Evolutionary conservation across 176 grass and related monocot genomes (phyloP), one percentile per base, ranked within the genome.

Genomic region (Avena sativa): DNA sequence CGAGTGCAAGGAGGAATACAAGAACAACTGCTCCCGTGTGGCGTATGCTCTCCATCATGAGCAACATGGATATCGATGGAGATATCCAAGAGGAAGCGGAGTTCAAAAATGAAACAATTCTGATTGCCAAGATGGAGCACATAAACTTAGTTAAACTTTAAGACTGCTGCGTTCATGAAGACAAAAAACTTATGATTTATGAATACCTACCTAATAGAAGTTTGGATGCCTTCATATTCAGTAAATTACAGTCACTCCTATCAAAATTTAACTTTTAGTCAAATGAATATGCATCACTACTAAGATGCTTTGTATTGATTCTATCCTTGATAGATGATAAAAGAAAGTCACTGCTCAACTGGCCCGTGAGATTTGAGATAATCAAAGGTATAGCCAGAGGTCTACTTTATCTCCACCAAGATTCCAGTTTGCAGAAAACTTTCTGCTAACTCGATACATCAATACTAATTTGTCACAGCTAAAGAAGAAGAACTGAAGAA

Each of bases 391-490:
- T 93, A 53, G 89, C 89, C 59, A 73, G 87, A 83, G 91, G 89
- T 1, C 68, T 95, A 83, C 20, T 88, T 49, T 95, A 93, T 66
- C 86, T 95, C 17, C 94, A 93, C 77, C 89, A 89, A 69, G 91
- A 95, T 76, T 93, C 89, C 70, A 80, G 83, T 14, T 56, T 92
- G 25, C 32, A 34, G 32, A 34, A 34, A 34, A 34, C 32, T 34
- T 34, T 34, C 32, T 34, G 32, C 32, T 34, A 34, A 34, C 32
- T 34, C 32, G 32, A 34, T 34, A 34, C 32, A 34, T 34, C 32
- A 34, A 34, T 34, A 34, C 32, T 34, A 34, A 34, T 34, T 34
- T 34, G 32, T 34, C 32, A 34, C 32, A 34, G 0, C 32, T 3
- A 34, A 34, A 34, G 32, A 34, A 34, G 32, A 34, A 34, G 32